phyloP scores from a whole-genome alignment of 768 basidiomycete species.

The Saitozyma sp. region DNA sequence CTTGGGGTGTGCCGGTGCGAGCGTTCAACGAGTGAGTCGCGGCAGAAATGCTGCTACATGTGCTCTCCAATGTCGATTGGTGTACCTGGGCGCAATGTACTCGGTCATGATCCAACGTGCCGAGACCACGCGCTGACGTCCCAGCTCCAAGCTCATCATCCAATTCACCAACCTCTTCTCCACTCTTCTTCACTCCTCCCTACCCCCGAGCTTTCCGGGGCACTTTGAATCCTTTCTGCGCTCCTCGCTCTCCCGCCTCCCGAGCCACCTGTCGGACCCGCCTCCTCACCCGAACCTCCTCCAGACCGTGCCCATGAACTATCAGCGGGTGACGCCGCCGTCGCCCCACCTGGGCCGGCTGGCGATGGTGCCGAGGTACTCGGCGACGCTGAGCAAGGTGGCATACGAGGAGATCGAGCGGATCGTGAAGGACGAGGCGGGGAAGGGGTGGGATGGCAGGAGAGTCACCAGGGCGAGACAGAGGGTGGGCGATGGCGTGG shows the following conservation, averaged over 20 bases:
- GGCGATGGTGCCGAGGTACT: conserved; percentile 41
- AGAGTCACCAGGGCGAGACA: conserved; percentile 64
- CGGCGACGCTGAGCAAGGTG: conserved; percentile 67
- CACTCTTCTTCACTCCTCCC: conserved; percentile 37
- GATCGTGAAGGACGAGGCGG: conserved; percentile 64
- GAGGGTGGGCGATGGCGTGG: conserved; percentile 79
- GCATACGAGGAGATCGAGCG: conserved; percentile 83
- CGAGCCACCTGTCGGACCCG: conserved; percentile 12
- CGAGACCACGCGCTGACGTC: background rate
- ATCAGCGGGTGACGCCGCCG: conserved; percentile 34
- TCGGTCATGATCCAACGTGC: background rate
- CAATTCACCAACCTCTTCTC: conserved; percentile 39
- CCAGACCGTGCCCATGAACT: conserved; percentile 29
- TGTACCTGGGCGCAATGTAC: background rate
- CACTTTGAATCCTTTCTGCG: conserved; percentile 38
- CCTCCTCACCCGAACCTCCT: conserved; percentile 15
- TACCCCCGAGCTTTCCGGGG: conserved; percentile 34
- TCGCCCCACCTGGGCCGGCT: conserved; percentile 36
- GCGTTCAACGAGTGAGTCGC: conserved; percentile 34
- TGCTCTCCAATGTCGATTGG: background rate
- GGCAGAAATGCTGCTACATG: background rate
- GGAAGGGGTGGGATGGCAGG: conserved; percentile 65
- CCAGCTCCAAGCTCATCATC: conserved; percentile 31
- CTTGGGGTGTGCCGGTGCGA: conserved; percentile 41
- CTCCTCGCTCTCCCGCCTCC: conserved; percentile 28